Evolutionary conservation across 2,329 filamentous ascomycete genomes (phyloP), one percentile per base, ranked within the genome.

Genomic region (Verruconis gallopava): DNA sequence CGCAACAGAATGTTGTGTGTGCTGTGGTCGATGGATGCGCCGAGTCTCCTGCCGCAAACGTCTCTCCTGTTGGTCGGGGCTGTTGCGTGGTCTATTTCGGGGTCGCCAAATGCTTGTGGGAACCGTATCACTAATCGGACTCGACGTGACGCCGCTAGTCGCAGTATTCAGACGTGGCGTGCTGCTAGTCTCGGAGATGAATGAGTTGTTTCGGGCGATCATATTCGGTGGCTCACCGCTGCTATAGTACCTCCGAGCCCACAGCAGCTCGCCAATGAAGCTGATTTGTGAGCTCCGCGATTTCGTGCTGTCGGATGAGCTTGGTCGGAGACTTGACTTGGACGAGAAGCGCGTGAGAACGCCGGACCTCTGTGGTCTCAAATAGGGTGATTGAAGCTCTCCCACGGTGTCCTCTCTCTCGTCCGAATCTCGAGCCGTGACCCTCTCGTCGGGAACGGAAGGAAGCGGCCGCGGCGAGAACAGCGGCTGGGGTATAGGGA

Each of bases 321-420:
- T 51, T 4, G 59, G 59, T 36, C 51, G 47, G n/a, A 30, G 25
- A 20, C 56, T 52, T 13, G 58, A 20, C 55, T 51, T 11, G 56
- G 59, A 32, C 47, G 46, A 21, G 54, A 52, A 38, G 59, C 57
- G 43, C 13, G 20, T 40, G 25, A 34, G 40, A 61, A 48, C 38
- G 55, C 57, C 57, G 1, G 60, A 63, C n/a, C 53, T 54, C 48
- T 62, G 59, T 47, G 52, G 53, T 20, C 55, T 53, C 37, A 63
- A 47, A 13, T 17, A 37, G 25, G 57, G 56, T 18, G 58, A 59
- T 15, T 59, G 51, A n/a, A 63, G 49, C 9, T 60, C 59, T 14
- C 57, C 57, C 21, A 63, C 54, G 2, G 56, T 61, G 43, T 63
- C 60, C 19, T 60, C 51, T n/a, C 53, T 52, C 47, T 62, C 59